phyloP scores from a whole-genome alignment of 345 rosid species.

The Chamaenerion angustifolium region DNA sequence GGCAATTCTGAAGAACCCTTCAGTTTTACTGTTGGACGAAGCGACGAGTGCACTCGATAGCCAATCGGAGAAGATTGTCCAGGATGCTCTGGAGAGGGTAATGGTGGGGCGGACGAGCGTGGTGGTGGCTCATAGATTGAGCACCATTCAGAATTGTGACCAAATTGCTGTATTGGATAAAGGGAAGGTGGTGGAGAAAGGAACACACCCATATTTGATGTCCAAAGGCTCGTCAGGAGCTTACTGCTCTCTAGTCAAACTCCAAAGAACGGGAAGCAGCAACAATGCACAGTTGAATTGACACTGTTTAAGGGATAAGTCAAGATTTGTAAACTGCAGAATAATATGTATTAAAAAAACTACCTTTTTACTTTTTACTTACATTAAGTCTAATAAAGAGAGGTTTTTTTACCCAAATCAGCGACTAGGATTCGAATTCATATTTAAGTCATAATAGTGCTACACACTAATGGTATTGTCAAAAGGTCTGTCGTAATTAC shows the following conservation, averaged over 20 bases:
- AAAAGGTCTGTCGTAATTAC: too few species aligned
- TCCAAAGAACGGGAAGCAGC: conserved; percentile 10
- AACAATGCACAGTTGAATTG: background rate
- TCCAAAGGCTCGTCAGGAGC: conserved; percentile 3
- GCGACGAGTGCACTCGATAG: conserved; percentile 91
- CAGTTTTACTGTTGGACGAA: conserved; percentile 69
- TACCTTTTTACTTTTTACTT: too few species aligned
- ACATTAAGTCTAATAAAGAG: too few species aligned
- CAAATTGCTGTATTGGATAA: conserved; percentile 64
- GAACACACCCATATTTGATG: conserved; percentile 15
- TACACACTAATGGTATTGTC: too few species aligned
- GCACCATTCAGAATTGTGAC: conserved; percentile 61
- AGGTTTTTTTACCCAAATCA: too few species aligned
- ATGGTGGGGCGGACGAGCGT: conserved; percentile 70
- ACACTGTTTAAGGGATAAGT: too few species aligned
- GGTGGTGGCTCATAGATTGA: conserved; percentile 75
- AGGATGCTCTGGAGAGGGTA: conserved; percentile 70
- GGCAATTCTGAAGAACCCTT: conserved; percentile 67
- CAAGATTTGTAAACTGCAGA: too few species aligned
- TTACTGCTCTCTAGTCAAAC: conserved; percentile 15
- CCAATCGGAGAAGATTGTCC: conserved; percentile 74
- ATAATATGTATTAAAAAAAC: too few species aligned
- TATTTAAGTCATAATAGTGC: too few species aligned
- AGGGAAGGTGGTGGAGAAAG: conserved; percentile 78
- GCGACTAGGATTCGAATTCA: too few species aligned